These are phyloP conservation scores for Globisporangium nagaii DNA, from an alignment of 352 stramenopile genomes.

Conservation along the genomic window DNA sequence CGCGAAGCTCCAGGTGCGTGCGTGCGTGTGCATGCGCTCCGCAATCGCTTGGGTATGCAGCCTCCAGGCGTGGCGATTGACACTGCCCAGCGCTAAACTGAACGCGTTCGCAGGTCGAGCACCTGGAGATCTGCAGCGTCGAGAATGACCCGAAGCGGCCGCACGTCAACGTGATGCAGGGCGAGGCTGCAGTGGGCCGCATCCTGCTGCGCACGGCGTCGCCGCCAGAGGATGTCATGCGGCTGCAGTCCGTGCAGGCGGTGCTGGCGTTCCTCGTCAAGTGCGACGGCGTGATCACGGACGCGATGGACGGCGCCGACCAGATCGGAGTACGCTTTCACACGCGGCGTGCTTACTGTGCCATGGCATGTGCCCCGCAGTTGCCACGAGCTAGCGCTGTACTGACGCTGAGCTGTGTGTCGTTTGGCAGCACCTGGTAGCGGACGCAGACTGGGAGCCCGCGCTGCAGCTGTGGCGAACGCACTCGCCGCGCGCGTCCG, in stretches of 20 bases:
- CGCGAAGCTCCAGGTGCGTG: constrained; percentile 46
- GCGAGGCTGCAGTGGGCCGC: constrained; percentile 59
- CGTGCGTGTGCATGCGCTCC: neutral
- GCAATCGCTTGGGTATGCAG: neutral
- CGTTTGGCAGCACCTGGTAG: constrained; percentile 33
- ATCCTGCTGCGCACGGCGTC: constrained; percentile 62
- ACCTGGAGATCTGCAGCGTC: constrained; percentile 59
- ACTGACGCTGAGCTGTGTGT: neutral
- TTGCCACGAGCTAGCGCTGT: neutral
- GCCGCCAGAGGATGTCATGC: constrained; percentile 35
- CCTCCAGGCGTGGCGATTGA: too few relatives aligned
- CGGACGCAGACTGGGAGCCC: constrained; percentile 41
- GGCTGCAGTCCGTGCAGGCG: constrained; percentile 51
- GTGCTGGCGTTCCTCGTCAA: constrained; percentile 54
- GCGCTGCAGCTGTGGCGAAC: constrained; percentile 56
- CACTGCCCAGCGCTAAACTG: too few relatives aligned
- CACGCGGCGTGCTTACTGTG: neutral
- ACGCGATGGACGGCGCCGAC: constrained; percentile 33
- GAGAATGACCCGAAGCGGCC: constrained; percentile 42
- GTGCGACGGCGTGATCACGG: constrained; percentile 50
- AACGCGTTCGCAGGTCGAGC: constrained; percentile 54
- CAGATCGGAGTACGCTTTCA: constrained; percentile 52
- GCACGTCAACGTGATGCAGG: constrained; percentile 67
- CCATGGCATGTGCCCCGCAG: neutral
- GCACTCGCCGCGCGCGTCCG: constrained; percentile 20